phyloP scores from a whole-genome alignment of 1,139 yeast species.

The Geotrichum cucujoidarum region DNA sequence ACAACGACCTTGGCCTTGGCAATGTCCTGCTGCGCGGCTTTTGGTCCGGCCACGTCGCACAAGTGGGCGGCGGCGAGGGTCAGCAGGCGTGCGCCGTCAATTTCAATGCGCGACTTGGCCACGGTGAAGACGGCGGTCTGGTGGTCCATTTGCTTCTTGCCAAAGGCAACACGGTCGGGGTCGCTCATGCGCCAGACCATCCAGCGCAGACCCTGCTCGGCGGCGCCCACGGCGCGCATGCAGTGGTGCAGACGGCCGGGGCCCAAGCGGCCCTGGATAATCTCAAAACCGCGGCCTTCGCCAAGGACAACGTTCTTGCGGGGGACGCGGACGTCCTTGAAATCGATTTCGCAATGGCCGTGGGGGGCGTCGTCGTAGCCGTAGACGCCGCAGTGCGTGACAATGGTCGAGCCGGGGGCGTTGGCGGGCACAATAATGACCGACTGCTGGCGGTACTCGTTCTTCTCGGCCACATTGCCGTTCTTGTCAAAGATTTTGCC shows the following conservation, averaged over 20 bases:
- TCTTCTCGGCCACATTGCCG: constrained; percentile 24
- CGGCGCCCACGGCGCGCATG: constrained; percentile 65
- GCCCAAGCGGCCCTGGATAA: constrained; percentile 65
- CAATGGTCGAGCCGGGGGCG: constrained; percentile 49
- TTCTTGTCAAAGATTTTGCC: constrained; percentile 49
- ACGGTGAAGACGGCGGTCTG: constrained; percentile 50
- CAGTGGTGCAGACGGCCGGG: constrained; percentile 75
- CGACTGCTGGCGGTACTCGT: constrained; percentile 53
- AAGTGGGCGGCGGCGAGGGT: constrained; percentile 64
- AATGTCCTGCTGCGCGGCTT: constrained; percentile 54
- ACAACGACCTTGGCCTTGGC: constrained; percentile 67
- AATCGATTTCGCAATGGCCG: constrained; percentile 63
- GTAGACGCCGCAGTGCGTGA: constrained; percentile 55
- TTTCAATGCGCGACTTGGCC: constrained; percentile 56
- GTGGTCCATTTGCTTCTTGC: constrained; percentile 49
- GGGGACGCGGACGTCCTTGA: constrained; percentile 50
- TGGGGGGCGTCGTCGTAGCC: constrained; percentile 74
- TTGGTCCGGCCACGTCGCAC: constrained; percentile 54
- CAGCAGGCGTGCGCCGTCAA: constrained; percentile 53
- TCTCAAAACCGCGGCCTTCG: constrained; percentile 61
- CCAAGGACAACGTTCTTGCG: constrained; percentile 41
- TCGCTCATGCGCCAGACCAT: constrained; percentile 52
- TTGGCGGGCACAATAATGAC: constrained; percentile 56
- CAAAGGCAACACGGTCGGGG: constrained; percentile 50
- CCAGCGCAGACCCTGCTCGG: constrained; percentile 54